Conservation (phyloP, 768 basidiomycete species). For the Lactifluus piperatus region DNA sequence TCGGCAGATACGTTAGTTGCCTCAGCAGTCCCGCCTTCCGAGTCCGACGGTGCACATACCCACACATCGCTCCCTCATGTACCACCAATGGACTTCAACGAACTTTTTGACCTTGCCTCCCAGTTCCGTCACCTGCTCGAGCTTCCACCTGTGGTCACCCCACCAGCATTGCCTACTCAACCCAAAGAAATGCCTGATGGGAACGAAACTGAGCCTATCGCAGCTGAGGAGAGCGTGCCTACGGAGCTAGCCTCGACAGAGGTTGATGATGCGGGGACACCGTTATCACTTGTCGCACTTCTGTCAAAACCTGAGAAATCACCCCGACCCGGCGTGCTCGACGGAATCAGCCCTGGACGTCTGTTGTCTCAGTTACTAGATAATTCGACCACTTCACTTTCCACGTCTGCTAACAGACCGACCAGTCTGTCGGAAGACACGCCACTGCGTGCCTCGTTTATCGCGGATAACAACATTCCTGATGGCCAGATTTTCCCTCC, state of each 20-base stretch:
- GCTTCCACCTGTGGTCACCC: conserved; percentile 12
- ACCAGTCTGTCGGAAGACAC: conserved; percentile 2
- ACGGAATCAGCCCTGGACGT: conserved; percentile 11
- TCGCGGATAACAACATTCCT: conserved; percentile 61
- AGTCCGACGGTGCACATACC: not conserved
- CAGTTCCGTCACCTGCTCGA: conserved; percentile 21
- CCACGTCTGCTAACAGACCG: conserved; percentile 3
- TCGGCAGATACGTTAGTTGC: not conserved
- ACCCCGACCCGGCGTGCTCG: conserved; percentile 2
- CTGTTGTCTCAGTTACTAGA: conserved; percentile 16
- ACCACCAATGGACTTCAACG: conserved; percentile 18
- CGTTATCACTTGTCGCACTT: conserved; percentile 9
- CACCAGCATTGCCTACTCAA: not conserved
- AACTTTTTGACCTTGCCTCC: conserved; percentile 19
- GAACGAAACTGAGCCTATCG: not conserved
- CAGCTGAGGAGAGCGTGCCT: conserved; percentile 3
- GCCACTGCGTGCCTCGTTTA: conserved; percentile 44
- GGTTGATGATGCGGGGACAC: conserved; percentile 1
- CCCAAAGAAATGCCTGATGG: not conserved
- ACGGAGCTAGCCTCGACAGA: conserved; percentile 14
- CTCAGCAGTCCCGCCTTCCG: not conserved
- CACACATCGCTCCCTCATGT: conserved; percentile 17
- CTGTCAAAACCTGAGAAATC: conserved; percentile 13
- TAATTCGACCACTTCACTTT: not conserved
- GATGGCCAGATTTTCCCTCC: conserved; percentile 74